Evolutionary conservation across 2,329 filamentous ascomycete species (phyloP).

Genomic region (Didymella lethalis): DNA sequence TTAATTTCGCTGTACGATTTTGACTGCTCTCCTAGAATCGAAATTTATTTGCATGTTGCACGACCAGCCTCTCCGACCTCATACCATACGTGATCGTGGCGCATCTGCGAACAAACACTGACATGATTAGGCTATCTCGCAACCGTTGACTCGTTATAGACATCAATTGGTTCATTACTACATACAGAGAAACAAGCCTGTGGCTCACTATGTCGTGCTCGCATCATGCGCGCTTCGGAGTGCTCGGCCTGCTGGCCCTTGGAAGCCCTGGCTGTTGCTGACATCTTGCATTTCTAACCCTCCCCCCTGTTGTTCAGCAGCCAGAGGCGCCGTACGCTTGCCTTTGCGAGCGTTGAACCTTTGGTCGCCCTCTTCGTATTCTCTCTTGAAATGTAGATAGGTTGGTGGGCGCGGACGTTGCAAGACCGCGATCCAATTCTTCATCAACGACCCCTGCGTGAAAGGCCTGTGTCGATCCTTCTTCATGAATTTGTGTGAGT

Average conservation of each 20-base stretch:
- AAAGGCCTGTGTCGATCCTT: constrained; percentile 92
- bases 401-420: constrained; percentile 84
- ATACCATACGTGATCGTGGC: background rate
- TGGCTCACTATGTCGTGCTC: constrained; percentile 24
- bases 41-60: background rate
- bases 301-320: constrained; percentile 62
- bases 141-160: background rate
- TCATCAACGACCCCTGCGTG: constrained; percentile 75
- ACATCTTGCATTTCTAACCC: constrained; percentile 75
- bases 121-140: background rate
- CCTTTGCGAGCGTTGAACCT: constrained; percentile 71
- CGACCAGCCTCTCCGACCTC: background rate
- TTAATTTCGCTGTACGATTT: background rate
- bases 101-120: background rate
- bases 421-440: constrained; percentile 83
- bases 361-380: constrained; percentile 82
- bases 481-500: constrained; percentile 93
- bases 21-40: background rate
- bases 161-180: constrained; percentile 18
- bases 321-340: constrained; percentile 58
- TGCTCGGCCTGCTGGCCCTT: constrained; percentile 43
- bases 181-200: background rate
- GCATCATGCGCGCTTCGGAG: constrained; percentile 25
- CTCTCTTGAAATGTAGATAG: constrained; percentile 85
- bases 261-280: constrained; percentile 39